Evolutionary conservation across 1,284 basidiomycete genomes (phyloP).

Genomic region (Naganishia liquefaciens): DNA sequence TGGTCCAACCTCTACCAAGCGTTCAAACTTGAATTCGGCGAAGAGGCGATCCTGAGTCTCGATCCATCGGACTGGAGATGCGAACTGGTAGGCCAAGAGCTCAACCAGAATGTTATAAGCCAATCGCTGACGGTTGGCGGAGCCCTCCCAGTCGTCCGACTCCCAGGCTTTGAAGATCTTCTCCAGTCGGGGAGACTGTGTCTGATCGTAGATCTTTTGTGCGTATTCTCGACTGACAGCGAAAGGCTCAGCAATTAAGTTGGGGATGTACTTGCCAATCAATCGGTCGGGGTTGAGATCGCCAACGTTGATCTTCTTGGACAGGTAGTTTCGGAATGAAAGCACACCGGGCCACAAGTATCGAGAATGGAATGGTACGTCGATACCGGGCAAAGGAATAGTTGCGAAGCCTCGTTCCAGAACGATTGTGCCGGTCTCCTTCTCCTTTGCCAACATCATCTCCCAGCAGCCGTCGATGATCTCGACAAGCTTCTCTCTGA

Average conservation of each 20-base stretch:
- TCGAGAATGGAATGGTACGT: conserved; percentile 96
- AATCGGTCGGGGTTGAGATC: conserved; percentile 90
- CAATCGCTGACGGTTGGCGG: conserved; percentile 82
- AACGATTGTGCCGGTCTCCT: conserved; percentile 79
- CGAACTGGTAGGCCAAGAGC: conserved; percentile 87
- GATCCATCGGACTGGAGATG: conserved; percentile 96
- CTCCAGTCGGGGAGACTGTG: conserved; percentile 86
- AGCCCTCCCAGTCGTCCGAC: conserved; percentile 78
- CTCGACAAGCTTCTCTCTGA: conserved; percentile 68
- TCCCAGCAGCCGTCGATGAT: conserved; percentile 84
- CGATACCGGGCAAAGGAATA: conserved; percentile 94
- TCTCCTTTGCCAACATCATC: conserved; percentile 70
- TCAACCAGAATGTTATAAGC: conserved; percentile 96
- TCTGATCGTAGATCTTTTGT: conserved; percentile 93
- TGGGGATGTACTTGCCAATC: conserved; percentile 93
- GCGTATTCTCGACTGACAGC: conserved; percentile 85
- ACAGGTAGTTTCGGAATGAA: conserved; percentile 73
- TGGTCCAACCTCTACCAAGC: conserved; percentile 93
- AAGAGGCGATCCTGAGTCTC: conserved; percentile 97
- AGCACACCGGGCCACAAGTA: conserved; percentile 98
- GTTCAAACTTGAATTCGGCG: conserved; percentile 83
- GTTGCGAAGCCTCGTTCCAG: conserved; percentile 96
- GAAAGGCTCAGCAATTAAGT: conserved; percentile 93
- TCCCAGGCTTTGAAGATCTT: conserved; percentile 93
- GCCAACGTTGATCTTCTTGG: conserved; percentile 92